Conservation (phyloP, 176 grass and related monocot genomes). For the Dactylis glomerata region DNA sequence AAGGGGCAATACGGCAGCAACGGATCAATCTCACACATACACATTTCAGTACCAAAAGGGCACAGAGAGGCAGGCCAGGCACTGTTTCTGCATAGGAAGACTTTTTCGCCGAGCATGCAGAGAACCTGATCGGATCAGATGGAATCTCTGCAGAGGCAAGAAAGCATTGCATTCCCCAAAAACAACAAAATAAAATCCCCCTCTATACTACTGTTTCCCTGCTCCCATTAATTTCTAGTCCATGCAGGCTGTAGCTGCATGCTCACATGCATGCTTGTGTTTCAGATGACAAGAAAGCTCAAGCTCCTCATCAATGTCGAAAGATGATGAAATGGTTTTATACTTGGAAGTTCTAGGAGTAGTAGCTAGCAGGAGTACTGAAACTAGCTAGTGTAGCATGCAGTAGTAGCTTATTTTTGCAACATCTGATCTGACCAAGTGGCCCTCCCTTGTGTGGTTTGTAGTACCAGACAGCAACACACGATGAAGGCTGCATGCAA, state of each 20-base stretch:
- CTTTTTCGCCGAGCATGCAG: constrained; percentile 23
- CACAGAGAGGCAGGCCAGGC: background rate
- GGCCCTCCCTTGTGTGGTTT: constrained; percentile 9
- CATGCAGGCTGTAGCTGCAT: background rate
- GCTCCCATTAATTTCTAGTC: constrained; percentile 1
- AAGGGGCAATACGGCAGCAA: constrained; percentile 10
- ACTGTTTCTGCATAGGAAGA: constrained; percentile 34
- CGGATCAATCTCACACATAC: constrained; percentile 1
- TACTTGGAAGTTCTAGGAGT: background rate
- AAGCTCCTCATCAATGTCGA: constrained; percentile 13
- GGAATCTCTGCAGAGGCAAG: constrained; percentile 38
- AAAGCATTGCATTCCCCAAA: constrained; percentile 12
- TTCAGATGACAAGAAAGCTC: constrained; percentile 5
- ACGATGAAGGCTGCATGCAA: constrained; percentile 12
- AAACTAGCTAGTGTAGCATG: background rate
- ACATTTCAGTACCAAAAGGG: constrained; percentile 27
- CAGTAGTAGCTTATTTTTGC: background rate
- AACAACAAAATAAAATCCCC: background rate
- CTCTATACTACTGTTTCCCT: background rate
- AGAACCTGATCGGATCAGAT: constrained; percentile 34
- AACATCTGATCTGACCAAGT: constrained; percentile 20
- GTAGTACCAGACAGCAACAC: constrained; percentile 19
- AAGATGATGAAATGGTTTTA: background rate
- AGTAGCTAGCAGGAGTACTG: background rate
- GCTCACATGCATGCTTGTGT: constrained; percentile 4